Percentiles rank a stretch among this genome's conserved stretches.
These are phyloP conservation scores for Aspergillus steynii DNA, from an alignment of 495 filamentous ascomycete genomes.

Conservation along the genomic window DNA sequence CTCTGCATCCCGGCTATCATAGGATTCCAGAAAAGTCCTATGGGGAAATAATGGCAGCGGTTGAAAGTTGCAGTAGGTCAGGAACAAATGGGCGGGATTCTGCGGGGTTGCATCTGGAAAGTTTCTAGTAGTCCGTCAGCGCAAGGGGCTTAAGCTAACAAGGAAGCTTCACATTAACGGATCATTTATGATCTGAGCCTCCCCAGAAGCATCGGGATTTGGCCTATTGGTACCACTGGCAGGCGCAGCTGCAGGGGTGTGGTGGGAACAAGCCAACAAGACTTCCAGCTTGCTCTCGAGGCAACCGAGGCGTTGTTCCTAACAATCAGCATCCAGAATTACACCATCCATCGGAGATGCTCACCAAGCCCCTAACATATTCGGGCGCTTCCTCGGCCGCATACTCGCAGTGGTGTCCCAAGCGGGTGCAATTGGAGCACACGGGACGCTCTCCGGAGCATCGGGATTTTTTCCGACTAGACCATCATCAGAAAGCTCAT, in stretches of 20 bases:
- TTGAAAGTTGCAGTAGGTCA: slow-evolving; percentile 40
- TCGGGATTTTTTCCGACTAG: slow-evolving; percentile 45
- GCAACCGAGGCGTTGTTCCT: slow-evolving; percentile 40
- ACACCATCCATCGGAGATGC: slow-evolving; percentile 8
- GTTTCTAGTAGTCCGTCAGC: neutral
- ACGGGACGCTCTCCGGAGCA: slow-evolving; percentile 45
- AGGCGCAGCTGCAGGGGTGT: neutral
- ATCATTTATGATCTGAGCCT: slow-evolving; percentile 5
- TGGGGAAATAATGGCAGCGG: slow-evolving; percentile 40
- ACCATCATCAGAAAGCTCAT: neutral
- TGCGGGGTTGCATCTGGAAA: slow-evolving; percentile 1
- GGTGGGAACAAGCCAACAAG: slow-evolving; percentile 24
- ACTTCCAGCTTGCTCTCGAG: slow-evolving; percentile 41
- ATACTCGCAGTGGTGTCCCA: slow-evolving; percentile 43
- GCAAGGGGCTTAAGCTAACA: neutral
- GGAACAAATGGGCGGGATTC: slow-evolving; percentile 25
- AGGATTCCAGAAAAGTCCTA: slow-evolving; percentile 20
- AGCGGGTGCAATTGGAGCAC: slow-evolving; percentile 42
- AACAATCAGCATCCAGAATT: neutral
- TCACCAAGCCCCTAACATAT: neutral
- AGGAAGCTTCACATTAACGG: neutral
- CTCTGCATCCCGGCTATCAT: slow-evolving; percentile 32
- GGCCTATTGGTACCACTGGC: slow-evolving; percentile 6
- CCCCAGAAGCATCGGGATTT: neutral
- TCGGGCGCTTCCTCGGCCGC: slow-evolving; percentile 6